Percentiles rank a stretch among this genome's conserved stretches.
Conservation (phyloP, 2,329 filamentous ascomycete species). For the Aspergillus sp. region DNA sequence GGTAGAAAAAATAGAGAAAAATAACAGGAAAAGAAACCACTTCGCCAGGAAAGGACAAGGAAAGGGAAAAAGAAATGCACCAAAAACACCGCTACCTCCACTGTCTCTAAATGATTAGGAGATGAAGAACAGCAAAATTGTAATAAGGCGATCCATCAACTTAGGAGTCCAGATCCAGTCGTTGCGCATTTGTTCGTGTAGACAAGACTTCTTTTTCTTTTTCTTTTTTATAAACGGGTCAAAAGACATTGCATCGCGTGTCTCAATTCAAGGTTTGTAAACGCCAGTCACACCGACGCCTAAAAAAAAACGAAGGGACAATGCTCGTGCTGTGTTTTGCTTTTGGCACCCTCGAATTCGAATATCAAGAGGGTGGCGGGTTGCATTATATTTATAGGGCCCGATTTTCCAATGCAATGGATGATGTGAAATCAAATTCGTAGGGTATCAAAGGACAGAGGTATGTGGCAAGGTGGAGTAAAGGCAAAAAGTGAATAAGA, state of each 20-base stretch:
- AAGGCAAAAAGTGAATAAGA: background rate
- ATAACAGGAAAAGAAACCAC: conserved; percentile 14
- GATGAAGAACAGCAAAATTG: conserved; percentile 17
- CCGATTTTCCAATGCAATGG: background rate
- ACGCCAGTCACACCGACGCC: background rate
- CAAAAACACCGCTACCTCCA: conserved; percentile 32
- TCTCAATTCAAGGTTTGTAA: background rate
- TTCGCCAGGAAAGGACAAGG: conserved; percentile 17
- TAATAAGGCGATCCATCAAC: conserved; percentile 16
- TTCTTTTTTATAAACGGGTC: conserved; percentile 11
- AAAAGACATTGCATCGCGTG: background rate
- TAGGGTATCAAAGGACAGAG: conserved; percentile 31
- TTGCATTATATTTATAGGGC: background rate
- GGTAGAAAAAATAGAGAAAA: background rate
- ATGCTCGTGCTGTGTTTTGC: background rate
- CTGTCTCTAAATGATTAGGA: conserved; percentile 28
- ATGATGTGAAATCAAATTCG: conserved; percentile 15
- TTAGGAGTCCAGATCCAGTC: conserved; percentile 22
- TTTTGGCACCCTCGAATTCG: background rate
- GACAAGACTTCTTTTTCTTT: conserved; percentile 11
- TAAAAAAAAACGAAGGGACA: background rate
- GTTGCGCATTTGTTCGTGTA: conserved; percentile 11
- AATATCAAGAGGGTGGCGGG: background rate
- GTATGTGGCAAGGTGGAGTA: conserved; percentile 15
- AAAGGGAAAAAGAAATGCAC: conserved; percentile 23